These are phyloP conservation scores for Nicotiana undulata DNA, from an alignment of 257 asterid species.

Conservation along the genomic window DNA sequence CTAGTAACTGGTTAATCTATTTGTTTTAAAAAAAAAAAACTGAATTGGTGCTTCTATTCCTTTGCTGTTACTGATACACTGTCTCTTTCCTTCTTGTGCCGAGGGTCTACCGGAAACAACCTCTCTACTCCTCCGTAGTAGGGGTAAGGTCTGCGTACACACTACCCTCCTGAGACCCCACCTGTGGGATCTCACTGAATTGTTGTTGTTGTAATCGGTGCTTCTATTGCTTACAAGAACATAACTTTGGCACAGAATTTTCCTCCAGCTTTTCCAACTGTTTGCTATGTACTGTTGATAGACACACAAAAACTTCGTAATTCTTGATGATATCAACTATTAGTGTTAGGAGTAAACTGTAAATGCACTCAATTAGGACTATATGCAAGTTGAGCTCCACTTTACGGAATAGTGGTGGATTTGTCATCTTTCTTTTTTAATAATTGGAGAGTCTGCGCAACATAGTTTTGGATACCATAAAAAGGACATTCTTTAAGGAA, in stretches of 20 bases:
- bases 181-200: no score
- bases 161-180: no score
- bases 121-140: no score
- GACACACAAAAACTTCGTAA: not conserved
- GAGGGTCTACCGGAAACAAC: no score
- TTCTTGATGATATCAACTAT: not conserved
- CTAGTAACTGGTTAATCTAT: not conserved
- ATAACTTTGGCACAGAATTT: not conserved
- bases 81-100: no score
- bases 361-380: not conserved
- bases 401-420: not conserved
- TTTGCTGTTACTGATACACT: no score
- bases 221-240: not conserved
- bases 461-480: not conserved
- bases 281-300: not conserved
- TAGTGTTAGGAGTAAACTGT: not conserved
- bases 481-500: not conserved
- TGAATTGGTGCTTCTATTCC: not conserved
- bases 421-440: no score
- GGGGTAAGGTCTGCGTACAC: no score
- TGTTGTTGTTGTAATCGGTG: no score
- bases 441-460: no score
- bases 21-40: no score
- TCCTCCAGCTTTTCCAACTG: not conserved
- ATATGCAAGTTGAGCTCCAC: not conserved